phyloP scores from a whole-genome alignment of 305 asterid genomes.

The Fraxinus paxiana region DNA sequence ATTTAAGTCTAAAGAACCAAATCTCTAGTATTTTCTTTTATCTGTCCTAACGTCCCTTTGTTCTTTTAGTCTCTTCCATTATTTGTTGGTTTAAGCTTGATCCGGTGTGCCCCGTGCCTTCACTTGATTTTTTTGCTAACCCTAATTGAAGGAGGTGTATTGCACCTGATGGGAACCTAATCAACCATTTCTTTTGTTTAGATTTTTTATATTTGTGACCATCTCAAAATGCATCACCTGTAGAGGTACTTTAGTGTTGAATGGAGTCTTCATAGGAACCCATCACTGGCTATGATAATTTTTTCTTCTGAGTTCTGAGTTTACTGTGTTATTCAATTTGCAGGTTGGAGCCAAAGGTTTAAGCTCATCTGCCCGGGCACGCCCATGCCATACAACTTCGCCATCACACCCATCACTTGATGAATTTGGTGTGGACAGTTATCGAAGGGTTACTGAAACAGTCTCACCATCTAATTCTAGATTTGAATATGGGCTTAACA shows the following conservation, averaged over 20 bases:
- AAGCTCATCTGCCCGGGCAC: constrained; percentile 22
- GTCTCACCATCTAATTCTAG: constrained; percentile 57
- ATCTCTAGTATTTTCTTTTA: background rate
- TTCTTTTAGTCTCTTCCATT: background rate
- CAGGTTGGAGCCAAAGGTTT: constrained; percentile 68
- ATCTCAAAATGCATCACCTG: constrained; percentile 2
- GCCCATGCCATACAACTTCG: background rate
- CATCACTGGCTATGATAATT: constrained; percentile 17
- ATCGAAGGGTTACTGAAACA: constrained; percentile 48
- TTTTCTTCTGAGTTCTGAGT: constrained; percentile 27
- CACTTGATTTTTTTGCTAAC: background rate
- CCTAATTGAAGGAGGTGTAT: background rate
- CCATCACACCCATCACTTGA: constrained; percentile 54
- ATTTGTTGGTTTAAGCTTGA: background rate
- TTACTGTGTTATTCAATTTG: constrained; percentile 33
- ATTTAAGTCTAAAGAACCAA: background rate
- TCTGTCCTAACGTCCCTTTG: background rate
- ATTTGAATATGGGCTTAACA: constrained; percentile 44
- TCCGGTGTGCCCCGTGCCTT: background rate
- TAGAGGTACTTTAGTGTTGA: constrained; percentile 19
- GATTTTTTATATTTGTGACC: background rate
- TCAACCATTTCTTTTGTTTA: background rate
- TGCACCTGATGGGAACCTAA: background rate
- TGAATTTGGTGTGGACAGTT: constrained; percentile 39
- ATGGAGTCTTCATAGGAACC: constrained; percentile 18